A percentile compares a stretch with the other conserved stretches of the same genome.
These are phyloP conservation scores for Aspergillus tubingensis DNA, from an alignment of 2,329 filamentous ascomycete genomes.

Conservation along the genomic window DNA sequence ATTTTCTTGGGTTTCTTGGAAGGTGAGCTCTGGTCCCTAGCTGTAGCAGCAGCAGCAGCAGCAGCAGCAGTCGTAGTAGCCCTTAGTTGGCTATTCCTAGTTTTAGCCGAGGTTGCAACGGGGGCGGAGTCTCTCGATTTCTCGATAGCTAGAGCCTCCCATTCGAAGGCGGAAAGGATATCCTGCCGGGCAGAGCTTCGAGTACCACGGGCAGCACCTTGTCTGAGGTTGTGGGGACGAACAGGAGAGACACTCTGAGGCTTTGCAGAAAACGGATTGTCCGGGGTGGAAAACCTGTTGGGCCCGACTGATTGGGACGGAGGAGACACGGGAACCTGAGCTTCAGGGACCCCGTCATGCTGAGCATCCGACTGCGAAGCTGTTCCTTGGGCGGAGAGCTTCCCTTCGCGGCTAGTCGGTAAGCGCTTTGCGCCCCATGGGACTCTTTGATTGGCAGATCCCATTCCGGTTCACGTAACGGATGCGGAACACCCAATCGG, in stretches of 20 bases:
- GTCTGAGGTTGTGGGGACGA: constrained; percentile 19
- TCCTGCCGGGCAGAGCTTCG: constrained; percentile 22
- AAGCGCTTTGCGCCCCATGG: constrained; percentile 17
- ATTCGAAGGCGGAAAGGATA: constrained; percentile 27
- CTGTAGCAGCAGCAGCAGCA: not conserved
- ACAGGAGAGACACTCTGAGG: constrained; percentile 2
- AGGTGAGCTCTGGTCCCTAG: constrained; percentile 7
- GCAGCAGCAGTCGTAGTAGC: not conserved
- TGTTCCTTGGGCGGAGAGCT: not conserved
- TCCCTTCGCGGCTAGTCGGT: constrained; percentile 13
- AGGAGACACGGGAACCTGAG: constrained; percentile 1
- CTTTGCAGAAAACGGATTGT: constrained; percentile 1
- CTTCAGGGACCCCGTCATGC: not conserved
- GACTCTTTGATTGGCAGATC: constrained; percentile 19
- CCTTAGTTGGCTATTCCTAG: constrained; percentile 10
- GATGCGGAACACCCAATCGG: constrained; percentile 23
- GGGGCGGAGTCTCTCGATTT: constrained; percentile 15
- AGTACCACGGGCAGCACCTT: constrained; percentile 29
- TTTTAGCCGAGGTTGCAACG: constrained; percentile 9
- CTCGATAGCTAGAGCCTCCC: constrained; percentile 30
- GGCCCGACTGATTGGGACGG: constrained; percentile 1
- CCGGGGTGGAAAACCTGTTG: constrained; percentile 8
- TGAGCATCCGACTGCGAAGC: not conserved
- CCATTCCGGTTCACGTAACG: constrained; percentile 19
- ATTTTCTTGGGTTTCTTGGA: constrained; percentile 24